These are phyloP conservation scores for Populus trichocarpa DNA, from an alignment of 441 rosid species.

Conservation along the genomic window DNA sequence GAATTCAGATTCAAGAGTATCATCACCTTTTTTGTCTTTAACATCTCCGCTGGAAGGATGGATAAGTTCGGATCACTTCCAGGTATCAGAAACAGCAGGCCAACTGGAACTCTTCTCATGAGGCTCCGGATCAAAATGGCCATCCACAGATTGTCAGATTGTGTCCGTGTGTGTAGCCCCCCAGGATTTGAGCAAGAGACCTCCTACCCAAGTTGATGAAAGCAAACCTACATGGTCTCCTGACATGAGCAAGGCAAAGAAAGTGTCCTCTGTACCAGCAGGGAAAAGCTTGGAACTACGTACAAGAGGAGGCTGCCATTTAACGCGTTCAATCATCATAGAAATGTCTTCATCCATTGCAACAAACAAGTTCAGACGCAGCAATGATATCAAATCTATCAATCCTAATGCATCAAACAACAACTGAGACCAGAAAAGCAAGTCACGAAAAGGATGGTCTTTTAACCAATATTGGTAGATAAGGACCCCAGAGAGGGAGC, in stretches of 20 bases:
- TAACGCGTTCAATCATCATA: constrained; percentile 51
- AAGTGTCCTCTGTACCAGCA: constrained; percentile 68
- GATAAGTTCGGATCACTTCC: constrained; percentile 37
- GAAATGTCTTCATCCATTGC: constrained; percentile 58
- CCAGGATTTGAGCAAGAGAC: constrained; percentile 48
- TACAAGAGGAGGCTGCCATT: constrained; percentile 73
- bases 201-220: constrained; percentile 66
- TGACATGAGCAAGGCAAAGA: constrained; percentile 74
- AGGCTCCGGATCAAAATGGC: constrained; percentile 53
- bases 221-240: constrained; percentile 63
- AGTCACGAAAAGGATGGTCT: constrained; percentile 47
- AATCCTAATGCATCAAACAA: constrained; percentile 52
- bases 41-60: constrained; percentile 48
- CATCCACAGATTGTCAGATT: constrained; percentile 61
- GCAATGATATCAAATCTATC: constrained; percentile 57
- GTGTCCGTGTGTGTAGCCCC: constrained; percentile 46
- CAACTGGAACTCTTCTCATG: constrained; percentile 41
- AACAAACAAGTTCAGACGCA: constrained; percentile 59
- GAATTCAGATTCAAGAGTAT: constrained; percentile 26
- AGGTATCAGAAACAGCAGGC: constrained; percentile 47
- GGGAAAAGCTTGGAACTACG: constrained; percentile 77
- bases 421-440: constrained; percentile 65
- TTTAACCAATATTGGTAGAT: constrained; percentile 55
- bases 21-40: constrained; percentile 27
- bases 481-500: constrained; percentile 60